Conservation (phyloP, 257 asterid species). For the Solanum rostratum region DNA sequence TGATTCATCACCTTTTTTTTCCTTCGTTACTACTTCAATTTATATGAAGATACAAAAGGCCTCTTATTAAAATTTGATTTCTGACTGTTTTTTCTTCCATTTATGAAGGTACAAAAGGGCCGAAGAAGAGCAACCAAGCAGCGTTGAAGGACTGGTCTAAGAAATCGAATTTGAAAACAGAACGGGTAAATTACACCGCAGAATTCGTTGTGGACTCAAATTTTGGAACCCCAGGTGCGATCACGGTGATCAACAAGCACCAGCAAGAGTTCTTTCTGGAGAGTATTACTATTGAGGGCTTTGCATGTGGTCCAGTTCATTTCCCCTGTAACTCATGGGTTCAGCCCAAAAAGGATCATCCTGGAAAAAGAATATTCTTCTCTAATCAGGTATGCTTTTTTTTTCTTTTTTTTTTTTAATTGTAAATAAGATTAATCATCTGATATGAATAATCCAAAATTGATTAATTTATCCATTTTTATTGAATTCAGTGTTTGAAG, state of each 20-base stretch:
- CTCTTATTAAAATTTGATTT: not conserved
- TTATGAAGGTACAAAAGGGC: slow-evolving; percentile 46
- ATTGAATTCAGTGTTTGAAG: not conserved
- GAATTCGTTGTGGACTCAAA: slow-evolving; percentile 64
- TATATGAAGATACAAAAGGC: slow-evolving; percentile 42
- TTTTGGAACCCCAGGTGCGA: slow-evolving; percentile 87
- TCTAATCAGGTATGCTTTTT: slow-evolving; percentile 56
- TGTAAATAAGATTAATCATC: not conserved
- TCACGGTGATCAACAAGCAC: slow-evolving; percentile 63
- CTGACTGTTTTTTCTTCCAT: not conserved
- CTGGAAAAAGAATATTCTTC: slow-evolving; percentile 69
- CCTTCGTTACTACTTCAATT: too few relatives aligned
- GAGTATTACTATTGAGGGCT: slow-evolving; percentile 78
- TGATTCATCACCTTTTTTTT: not conserved
- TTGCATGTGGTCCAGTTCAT: slow-evolving; percentile 77
- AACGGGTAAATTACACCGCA: slow-evolving; percentile 71
- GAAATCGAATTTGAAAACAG: slow-evolving; percentile 66
- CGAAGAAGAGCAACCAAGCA: slow-evolving; percentile 61
- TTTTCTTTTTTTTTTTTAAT: not conserved
- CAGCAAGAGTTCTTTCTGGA: slow-evolving; percentile 84
- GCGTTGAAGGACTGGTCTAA: slow-evolving; percentile 81
- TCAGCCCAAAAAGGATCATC: slow-evolving; percentile 63
- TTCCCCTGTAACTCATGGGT: slow-evolving; percentile 95
- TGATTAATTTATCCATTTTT: not conserved
- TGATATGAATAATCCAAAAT: not conserved